Conservation (phyloP, 2,329 filamentous ascomycete species). For the Colletotrichum sp. region DNA sequence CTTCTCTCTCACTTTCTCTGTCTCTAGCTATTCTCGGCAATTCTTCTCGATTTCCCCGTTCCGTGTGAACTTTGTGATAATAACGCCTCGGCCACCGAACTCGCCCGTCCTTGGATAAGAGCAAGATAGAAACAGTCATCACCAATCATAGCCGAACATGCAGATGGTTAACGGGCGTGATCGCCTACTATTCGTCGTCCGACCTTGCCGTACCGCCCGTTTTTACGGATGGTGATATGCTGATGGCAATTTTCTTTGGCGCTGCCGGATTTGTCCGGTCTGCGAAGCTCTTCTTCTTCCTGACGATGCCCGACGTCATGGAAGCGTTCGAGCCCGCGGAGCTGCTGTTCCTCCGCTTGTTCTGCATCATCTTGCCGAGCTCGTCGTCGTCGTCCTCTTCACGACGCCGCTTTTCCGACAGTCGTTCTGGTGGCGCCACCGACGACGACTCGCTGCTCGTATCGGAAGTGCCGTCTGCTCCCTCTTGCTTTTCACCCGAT, state of each 20-base stretch:
- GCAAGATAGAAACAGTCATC: conserved; percentile 16
- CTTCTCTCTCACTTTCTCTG: background rate
- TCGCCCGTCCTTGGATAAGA: conserved; percentile 12
- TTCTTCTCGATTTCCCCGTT: conserved; percentile 15
- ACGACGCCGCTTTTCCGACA: conserved; percentile 87
- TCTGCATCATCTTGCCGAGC: conserved; percentile 78
- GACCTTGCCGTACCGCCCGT: conserved; percentile 41
- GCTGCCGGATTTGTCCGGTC: conserved; percentile 43
- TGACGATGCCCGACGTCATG: conserved; percentile 39
- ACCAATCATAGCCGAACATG: conserved; percentile 2
- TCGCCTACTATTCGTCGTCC: conserved; percentile 42
- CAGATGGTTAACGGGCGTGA: background rate
- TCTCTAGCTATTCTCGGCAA: conserved; percentile 5
- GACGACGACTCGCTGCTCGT: conserved; percentile 26
- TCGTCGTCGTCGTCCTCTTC: conserved; percentile 96
- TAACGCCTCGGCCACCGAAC: conserved; percentile 13
- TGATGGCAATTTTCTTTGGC: conserved; percentile 64
- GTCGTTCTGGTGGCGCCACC: conserved; percentile 70
- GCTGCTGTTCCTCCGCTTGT: conserved; percentile 66
- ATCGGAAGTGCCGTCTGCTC: conserved; percentile 23
- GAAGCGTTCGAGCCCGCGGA: conserved; percentile 50
- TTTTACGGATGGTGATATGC: conserved; percentile 53
- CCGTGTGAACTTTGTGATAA: conserved; percentile 11
- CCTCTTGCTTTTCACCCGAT: conserved; percentile 18
- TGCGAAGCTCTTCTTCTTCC: conserved; percentile 52